A percentile compares a stretch with the other conserved stretches of the same genome.
phyloP scores from a whole-genome alignment of 2,329 filamentous ascomycete genomes.

The Escovopsis sp. region DNA sequence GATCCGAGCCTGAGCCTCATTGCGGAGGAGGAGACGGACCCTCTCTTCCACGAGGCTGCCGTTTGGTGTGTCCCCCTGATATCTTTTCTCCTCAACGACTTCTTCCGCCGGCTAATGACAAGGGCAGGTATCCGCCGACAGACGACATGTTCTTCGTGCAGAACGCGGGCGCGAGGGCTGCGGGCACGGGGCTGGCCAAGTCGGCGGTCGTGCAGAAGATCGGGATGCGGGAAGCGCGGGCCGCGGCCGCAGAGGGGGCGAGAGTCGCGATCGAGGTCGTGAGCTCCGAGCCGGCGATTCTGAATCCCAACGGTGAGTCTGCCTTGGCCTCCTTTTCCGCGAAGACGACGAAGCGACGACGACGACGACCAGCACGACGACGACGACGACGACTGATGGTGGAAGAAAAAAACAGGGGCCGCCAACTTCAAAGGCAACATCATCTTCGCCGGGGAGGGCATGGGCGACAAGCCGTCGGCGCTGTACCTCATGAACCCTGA shows the following conservation, averaged over 20 bases:
- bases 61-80: conserved; percentile 22
- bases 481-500: conserved; percentile 14
- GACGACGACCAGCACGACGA: too few relatives aligned
- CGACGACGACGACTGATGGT: too few relatives aligned
- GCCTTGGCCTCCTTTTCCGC: too few relatives aligned
- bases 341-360: too few relatives aligned
- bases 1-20: conserved; percentile 33
- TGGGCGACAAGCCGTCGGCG: conserved; percentile 21
- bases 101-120: too few relatives aligned
- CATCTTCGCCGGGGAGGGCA: conserved; percentile 34
- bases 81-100: too few relatives aligned
- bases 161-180: conserved; percentile 27
- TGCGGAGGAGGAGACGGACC: conserved; percentile 25
- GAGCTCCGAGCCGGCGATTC: conserved; percentile 25
- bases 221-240: conserved; percentile 26
- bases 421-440: conserved; percentile 36
- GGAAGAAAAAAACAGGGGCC: conserved; percentile 19
- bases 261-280: conserved; percentile 29
- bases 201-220: conserved; percentile 34
- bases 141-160: conserved; percentile 38
- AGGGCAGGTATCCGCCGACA: conserved; percentile 18
- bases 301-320: conserved; percentile 34
- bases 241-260: conserved; percentile 22
- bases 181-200: conserved; percentile 32
- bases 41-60: conserved; percentile 36